phyloP scores from a whole-genome alignment of 1,284 basidiomycete genomes.

The Fomitopsis betulina region DNA sequence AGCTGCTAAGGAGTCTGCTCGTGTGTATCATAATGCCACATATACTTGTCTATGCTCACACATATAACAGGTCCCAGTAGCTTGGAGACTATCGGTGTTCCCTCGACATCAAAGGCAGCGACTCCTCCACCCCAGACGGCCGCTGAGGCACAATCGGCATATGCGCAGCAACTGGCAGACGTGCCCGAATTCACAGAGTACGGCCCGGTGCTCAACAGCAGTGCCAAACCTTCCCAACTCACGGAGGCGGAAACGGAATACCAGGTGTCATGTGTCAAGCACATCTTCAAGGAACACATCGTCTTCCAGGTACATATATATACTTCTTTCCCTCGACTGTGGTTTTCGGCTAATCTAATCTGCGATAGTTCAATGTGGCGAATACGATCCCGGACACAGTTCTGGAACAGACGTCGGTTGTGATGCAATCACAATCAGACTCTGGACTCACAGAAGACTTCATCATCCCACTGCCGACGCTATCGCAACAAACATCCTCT shows the following conservation, averaged over 20 bases:
- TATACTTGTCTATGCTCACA: not conserved
- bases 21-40: constrained; percentile 40
- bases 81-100: constrained; percentile 75
- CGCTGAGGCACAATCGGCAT: constrained; percentile 82
- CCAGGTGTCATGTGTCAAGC: constrained; percentile 95
- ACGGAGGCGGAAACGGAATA: constrained; percentile 99
- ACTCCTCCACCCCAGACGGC: constrained; percentile 66
- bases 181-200: constrained; percentile 87
- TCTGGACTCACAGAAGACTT: constrained; percentile 88
- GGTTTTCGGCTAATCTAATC: not conserved
- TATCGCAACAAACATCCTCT: constrained; percentile 69
- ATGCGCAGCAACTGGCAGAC: constrained; percentile 80
- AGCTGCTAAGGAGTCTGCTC: constrained; percentile 80
- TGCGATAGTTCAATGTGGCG: constrained; percentile 85
- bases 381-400: constrained; percentile 99
- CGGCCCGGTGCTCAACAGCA: constrained; percentile 88
- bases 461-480: constrained; percentile 80
- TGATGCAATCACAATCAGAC: constrained; percentile 81
- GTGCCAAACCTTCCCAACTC: constrained; percentile 73
- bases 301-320: constrained; percentile 81
- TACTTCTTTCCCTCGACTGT: not conserved
- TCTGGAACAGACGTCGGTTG: constrained; percentile 92
- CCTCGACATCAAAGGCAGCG: constrained; percentile 56
- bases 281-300: constrained; percentile 92
- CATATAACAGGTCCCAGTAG: constrained; percentile 65